phyloP scores from a whole-genome alignment of 495 filamentous ascomycete genomes.

The Aspergillus panamensis region DNA sequence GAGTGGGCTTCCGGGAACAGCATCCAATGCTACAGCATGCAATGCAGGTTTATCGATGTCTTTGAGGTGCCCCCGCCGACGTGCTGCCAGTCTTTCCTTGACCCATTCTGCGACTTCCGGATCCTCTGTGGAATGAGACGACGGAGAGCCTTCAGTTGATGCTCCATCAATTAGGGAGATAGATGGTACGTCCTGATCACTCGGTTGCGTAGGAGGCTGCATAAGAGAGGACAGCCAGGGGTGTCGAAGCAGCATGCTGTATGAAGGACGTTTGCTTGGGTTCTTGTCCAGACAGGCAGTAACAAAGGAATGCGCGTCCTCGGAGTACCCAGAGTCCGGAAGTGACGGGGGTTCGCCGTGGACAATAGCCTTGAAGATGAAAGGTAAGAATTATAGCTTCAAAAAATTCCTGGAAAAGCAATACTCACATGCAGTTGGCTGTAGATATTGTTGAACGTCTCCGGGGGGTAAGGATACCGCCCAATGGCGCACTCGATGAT shows the following conservation, averaged over 20 bases:
- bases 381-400: not conserved
- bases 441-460: conserved; percentile 98
- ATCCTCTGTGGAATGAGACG: conserved; percentile 56
- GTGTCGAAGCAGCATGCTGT: conserved; percentile 82
- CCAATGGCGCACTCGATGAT: conserved; percentile 97
- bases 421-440: conserved; percentile 89
- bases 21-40: conserved; percentile 72
- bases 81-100: conserved; percentile 60
- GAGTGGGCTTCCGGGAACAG: conserved; percentile 42
- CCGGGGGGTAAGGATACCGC: conserved; percentile 92
- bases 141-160: conserved; percentile 33
- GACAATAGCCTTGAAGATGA: conserved; percentile 77
- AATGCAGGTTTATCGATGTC: conserved; percentile 63
- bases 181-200: conserved; percentile 59
- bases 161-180: conserved; percentile 39
- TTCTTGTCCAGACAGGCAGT: conserved; percentile 87
- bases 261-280: conserved; percentile 83
- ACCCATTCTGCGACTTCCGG: conserved; percentile 86
- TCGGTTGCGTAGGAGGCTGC: conserved; percentile 77
- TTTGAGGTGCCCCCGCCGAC: conserved; percentile 48
- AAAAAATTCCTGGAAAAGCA: not conserved
- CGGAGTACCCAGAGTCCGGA: conserved; percentile 71
- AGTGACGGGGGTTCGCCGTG: conserved; percentile 90
- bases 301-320: conserved; percentile 82
- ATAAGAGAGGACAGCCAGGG: conserved; percentile 79